Evolutionary conservation across 2,329 filamentous ascomycete genomes (phyloP), one percentile per base, ranked within the genome.

Genomic region (Phaeophleospora eucalypticola): DNA sequence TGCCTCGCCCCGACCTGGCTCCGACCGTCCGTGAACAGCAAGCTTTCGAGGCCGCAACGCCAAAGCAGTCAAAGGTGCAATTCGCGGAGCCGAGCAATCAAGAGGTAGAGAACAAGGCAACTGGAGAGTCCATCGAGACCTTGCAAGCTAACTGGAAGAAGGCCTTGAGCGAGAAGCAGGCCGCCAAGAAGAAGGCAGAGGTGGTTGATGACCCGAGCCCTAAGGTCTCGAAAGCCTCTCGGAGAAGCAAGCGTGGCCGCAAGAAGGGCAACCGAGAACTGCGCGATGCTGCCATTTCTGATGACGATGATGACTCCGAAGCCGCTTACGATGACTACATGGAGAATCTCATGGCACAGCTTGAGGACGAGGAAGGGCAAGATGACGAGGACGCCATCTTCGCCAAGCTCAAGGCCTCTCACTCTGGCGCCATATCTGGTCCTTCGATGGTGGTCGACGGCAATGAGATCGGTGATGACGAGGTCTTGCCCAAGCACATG

Each of bases 301-400:
- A 82, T 33, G 77, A 73, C n/a, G 58, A 58, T 20, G 55, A 49
- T 27, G 43, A 41, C 35, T 51, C 53, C 24, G 59, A 62, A 24
- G 35, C 68, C 83, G 56, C 77, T n/a, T 61, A 63, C 34, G 54
- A 79, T 1, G 86, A 90, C 59, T 89, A 89, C 57, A 83, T 88
- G 59, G 76, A 79, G 36, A 87, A 89, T 51, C 74, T 87, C 58
- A 68, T 67, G 15, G 73, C 58, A 15, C 57, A 62, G 45, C 41
- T 60, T 18, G 57, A 64, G 4, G 58, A 52, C 19, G 53, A 54
- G 39, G 58, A 57, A 18, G 53, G 46, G 15, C 36, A 36, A 19
- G 41, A 57, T 15, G 48, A 46, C 3, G 47, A 52, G 24, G 39
- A 45, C 8, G 32, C 34, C 3, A 20, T 50, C 19, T 14, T 52